phyloP scores from a whole-genome alignment of 2,329 filamentous ascomycete genomes.

The Venturia carpophila region DNA sequence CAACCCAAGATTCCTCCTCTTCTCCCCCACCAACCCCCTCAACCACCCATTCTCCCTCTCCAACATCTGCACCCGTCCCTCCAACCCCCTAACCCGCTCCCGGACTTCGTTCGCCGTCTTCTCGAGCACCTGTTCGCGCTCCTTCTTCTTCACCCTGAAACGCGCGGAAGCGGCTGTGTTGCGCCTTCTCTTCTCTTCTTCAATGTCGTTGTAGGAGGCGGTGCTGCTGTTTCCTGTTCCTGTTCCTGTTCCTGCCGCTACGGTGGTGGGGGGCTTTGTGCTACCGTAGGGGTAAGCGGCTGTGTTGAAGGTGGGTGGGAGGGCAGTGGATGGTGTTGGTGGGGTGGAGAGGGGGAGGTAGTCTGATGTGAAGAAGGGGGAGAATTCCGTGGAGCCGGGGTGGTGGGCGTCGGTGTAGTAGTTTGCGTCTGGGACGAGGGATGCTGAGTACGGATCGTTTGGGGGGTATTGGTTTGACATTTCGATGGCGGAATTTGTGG shows the following conservation, averaged over 20 bases:
- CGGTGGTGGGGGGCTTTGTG: neutral
- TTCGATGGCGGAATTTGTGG: neutral
- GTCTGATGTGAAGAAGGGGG: constrained; percentile 3
- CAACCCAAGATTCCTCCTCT: constrained; percentile 21
- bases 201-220: constrained; percentile 31
- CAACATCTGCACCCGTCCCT: constrained; percentile 40
- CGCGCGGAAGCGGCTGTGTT: constrained; percentile 46
- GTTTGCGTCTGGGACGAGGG: neutral
- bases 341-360: constrained; percentile 2
- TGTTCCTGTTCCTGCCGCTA: neutral
- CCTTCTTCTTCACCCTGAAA: constrained; percentile 50
- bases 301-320: neutral
- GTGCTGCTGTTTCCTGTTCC: constrained; percentile 35
- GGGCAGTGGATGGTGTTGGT: neutral
- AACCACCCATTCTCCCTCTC: constrained; percentile 48
- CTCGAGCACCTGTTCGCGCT: constrained; percentile 45
- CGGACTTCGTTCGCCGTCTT: constrained; percentile 44
- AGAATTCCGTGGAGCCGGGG: neutral
- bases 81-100: constrained; percentile 39
- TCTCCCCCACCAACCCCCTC: constrained; percentile 43
- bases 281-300: neutral
- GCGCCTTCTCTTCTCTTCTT: constrained; percentile 46
- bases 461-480: constrained; percentile 1
- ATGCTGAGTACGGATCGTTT: neutral
- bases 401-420: neutral